phyloP scores from a whole-genome alignment of 495 filamentous ascomycete species.

The Sabuloglossum arenarium region DNA sequence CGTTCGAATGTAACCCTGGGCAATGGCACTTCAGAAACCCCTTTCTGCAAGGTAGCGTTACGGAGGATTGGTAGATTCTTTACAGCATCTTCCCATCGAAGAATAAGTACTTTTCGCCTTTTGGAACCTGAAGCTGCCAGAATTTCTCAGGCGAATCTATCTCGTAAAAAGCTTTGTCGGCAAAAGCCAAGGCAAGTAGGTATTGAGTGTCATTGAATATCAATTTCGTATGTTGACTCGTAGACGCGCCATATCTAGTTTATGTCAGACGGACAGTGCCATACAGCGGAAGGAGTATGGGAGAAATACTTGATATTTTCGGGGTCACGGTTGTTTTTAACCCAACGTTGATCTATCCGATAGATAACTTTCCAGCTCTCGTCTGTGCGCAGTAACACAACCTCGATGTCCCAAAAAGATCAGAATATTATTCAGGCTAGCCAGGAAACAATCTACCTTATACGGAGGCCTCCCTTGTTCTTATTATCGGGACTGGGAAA shows the following conservation, averaged over 20 bases:
- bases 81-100: conserved; percentile 1
- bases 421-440: background rate
- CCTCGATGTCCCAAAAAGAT: background rate
- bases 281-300: background rate
- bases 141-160: background rate
- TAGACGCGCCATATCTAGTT: background rate
- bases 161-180: conserved; percentile 2
- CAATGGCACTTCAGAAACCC: background rate
- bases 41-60: background rate
- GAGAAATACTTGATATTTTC: background rate
- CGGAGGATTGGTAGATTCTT: conserved; percentile 1
- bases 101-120: conserved; percentile 4
- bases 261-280: background rate
- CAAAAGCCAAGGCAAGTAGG: conserved; percentile 4
- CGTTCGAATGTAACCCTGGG: background rate
- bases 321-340: background rate
- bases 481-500: background rate
- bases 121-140: conserved; percentile 2
- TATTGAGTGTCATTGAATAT: conserved; percentile 4
- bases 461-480: background rate
- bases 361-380: background rate
- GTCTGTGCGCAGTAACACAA: background rate
- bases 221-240: conserved; percentile 3
- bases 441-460: background rate
- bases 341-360: background rate